phyloP scores from a whole-genome alignment of 805 yeast genomes.

The Sugiyamaella floridensis region DNA sequence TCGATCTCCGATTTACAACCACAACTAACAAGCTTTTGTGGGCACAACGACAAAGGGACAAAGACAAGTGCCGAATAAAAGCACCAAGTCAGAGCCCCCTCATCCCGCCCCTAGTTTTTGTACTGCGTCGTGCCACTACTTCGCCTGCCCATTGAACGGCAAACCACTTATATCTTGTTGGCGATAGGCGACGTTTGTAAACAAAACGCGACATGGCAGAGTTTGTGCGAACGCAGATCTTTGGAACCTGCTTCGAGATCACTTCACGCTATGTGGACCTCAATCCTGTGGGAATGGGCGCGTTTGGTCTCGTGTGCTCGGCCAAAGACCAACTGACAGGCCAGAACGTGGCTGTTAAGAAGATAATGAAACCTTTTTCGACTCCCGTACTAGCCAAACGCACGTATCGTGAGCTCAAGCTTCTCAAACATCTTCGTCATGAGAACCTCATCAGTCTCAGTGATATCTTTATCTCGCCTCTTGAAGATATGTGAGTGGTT shows the following conservation, averaged over 20 bases:
- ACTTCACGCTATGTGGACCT: conserved; percentile 81
- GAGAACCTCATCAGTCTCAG: conserved; percentile 90
- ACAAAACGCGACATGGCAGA: not conserved
- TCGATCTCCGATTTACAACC: no score
- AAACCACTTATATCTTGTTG: no score
- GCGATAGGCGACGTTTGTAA: no score
- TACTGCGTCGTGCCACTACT: no score
- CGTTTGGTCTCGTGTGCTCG: conserved; percentile 95
- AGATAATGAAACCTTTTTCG: conserved; percentile 94
- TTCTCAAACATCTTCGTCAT: conserved; percentile 87
- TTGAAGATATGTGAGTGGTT: conserved; percentile 66
- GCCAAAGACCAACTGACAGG: conserved; percentile 87
- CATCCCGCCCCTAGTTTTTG: no score
- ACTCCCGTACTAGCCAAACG: conserved; percentile 93
- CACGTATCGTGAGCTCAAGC: conserved; percentile 90
- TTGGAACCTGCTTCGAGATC: conserved; percentile 91
- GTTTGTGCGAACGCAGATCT: conserved; percentile 65
- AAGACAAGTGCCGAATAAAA: no score
- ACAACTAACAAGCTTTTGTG: no score
- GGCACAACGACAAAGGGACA: no score
- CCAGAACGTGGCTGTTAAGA: conserved; percentile 94
- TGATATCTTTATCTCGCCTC: conserved; percentile 88
- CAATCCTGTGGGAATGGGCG: conserved; percentile 99
- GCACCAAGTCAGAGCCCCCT: no score
- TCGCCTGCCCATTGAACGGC: no score